A percentile compares a stretch with the other conserved stretches of the same genome.
Conservation (phyloP, 75 land plant genomes). For the Sequoiadendron giganteum region DNA sequence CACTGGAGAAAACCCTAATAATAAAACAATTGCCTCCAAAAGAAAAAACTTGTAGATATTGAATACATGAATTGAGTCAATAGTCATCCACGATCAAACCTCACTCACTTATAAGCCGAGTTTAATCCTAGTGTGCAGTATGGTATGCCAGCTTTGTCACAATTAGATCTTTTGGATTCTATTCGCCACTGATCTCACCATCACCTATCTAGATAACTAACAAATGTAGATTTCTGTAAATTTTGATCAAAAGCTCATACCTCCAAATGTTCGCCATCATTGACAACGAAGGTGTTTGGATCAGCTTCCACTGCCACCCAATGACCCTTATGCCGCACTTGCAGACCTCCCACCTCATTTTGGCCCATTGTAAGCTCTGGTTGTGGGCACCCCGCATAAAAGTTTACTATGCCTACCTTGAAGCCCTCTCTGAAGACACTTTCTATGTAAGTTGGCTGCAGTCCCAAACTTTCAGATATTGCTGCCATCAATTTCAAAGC, state of each 20-base stretch:
- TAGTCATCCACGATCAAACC: too few species aligned
- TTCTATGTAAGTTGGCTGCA: constrained; percentile 40
- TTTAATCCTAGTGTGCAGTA: too few species aligned
- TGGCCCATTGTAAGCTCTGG: constrained; percentile 70
- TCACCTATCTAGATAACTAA: too few species aligned
- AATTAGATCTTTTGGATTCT: too few species aligned
- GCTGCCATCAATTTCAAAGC: constrained; percentile 30
- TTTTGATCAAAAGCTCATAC: constrained; percentile 17
- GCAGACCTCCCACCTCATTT: constrained; percentile 49
- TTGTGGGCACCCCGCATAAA: constrained; percentile 69
- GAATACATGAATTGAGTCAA: too few species aligned
- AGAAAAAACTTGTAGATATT: too few species aligned
- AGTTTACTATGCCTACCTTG: constrained; percentile 42
- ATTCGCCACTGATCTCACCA: too few species aligned
- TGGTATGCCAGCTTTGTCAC: too few species aligned
- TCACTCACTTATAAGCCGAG: too few species aligned
- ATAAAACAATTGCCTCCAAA: too few species aligned
- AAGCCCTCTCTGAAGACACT: constrained; percentile 39
- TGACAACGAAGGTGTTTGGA: constrained; percentile 54
- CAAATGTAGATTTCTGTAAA: too few species aligned
- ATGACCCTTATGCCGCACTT: constrained; percentile 38
- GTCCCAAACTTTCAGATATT: constrained; percentile 64
- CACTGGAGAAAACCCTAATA: too few species aligned
- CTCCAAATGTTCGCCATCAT: constrained; percentile 51
- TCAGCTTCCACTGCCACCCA: constrained; percentile 58